Evolutionary conservation across 768 basidiomycete species (phyloP).

Genomic region (Coprinopsis cinerea): DNA sequence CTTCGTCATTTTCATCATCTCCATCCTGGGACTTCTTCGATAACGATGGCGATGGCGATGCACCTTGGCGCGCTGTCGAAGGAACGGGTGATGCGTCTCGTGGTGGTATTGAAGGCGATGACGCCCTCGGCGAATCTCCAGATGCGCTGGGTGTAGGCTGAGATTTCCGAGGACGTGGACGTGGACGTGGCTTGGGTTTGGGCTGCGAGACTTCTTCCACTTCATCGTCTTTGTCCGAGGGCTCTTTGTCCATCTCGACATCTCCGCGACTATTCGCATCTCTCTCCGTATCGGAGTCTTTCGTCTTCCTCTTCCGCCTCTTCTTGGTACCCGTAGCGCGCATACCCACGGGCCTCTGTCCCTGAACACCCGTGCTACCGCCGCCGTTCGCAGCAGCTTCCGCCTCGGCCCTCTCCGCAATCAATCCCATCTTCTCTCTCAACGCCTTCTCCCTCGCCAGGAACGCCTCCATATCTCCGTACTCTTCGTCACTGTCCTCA

Average conservation of each 20-base stretch:
- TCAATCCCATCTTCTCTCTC: constrained; percentile 47
- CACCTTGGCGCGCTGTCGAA: not conserved
- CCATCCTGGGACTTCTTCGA: not conserved
- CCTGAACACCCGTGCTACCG: constrained; percentile 31
- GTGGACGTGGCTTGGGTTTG: too few relatives aligned
- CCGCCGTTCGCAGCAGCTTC: constrained; percentile 17
- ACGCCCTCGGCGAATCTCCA: too few relatives aligned
- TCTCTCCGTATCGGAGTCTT: constrained; percentile 23
- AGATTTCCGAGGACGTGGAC: too few relatives aligned
- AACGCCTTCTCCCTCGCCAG: constrained; percentile 65
- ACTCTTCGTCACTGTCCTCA: constrained; percentile 84
- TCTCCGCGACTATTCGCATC: not conserved
- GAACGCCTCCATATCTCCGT: constrained; percentile 77
- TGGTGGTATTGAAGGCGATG: too few relatives aligned
- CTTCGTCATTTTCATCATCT: not conserved
- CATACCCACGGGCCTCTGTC: constrained; percentile 45
- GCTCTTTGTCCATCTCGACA: not conserved
- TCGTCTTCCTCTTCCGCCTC: constrained; percentile 36
- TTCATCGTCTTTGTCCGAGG: not conserved
- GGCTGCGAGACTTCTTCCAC: not conserved
- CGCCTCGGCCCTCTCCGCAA: too few relatives aligned
- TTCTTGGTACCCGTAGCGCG: constrained; percentile 45
- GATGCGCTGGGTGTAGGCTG: too few relatives aligned
- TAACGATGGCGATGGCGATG: not conserved
- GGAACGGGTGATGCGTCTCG: not conserved